Evolutionary conservation across 352 stramenopile species (phyloP), one percentile per base, ranked within the genome.

Genomic region (Phytophthora idaei): DNA sequence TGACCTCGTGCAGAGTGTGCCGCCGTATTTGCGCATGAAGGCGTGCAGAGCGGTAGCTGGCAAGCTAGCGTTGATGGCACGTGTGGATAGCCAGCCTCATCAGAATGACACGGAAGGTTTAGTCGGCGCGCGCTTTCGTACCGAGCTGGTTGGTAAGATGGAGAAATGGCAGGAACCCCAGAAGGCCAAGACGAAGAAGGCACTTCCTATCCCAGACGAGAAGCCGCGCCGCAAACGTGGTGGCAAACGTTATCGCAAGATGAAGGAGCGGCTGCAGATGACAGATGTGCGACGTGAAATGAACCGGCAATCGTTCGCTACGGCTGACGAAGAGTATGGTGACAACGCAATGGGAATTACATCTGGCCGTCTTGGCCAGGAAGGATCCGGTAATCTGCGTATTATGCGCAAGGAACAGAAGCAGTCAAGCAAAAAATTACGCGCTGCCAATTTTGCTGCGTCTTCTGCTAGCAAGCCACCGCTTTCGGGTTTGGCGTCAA

Each of bases 311-410:
- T 92, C 90, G 15, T 99, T 99, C 61, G 96, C 85, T 6, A 89
- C 93, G 17, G 83, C 92, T 49, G 92, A 97, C 61, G 87, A 94
- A 60, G 97, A 99, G 74, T 99, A 99, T 69, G 97, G 97, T 11
- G 98, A 99, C 74, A 98, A 99, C 60, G 96, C 95, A 21, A 99
- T 99, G 97, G 98, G 97, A n/a, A 85, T 98, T 42, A 97, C 95
- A 4, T 71, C 90, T 31, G 97, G 97, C 14, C 89, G 98, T 7
- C 78, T 99, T 12, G 92, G 90, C 9, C 83, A 90, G 27, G 90
- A 96, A 80, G 93, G 90, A 42, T 94, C 86, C 25, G 94, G 94
- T 11, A 90, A 86, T 39, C 77, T 98, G 57, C 88, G 95, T 34
- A 81, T 96, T 37, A 66, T 85, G 53, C 82, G 87, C 50, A 98